Conservation (phyloP, 2,329 filamentous ascomycete species). For the Claviceps cyperi region DNA sequence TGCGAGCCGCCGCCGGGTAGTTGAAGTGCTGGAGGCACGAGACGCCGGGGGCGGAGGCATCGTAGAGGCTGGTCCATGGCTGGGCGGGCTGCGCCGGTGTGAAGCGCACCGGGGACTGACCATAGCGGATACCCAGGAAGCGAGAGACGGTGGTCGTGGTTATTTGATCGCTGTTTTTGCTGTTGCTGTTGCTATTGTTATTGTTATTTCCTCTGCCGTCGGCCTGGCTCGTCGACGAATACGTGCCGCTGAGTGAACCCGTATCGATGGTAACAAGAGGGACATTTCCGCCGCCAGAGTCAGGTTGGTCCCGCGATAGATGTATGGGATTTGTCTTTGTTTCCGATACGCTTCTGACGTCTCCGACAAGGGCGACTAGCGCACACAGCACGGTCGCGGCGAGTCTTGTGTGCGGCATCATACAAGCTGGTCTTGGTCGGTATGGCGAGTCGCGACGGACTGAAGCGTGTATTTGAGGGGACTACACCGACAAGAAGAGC, state of each 20-base stretch:
- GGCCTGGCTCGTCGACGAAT: background rate
- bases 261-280: background rate
- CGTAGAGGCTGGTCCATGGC: slow-evolving; percentile 10
- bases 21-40: slow-evolving; percentile 15
- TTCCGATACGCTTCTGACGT: background rate
- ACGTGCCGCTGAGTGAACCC: background rate
- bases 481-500: too few species aligned
- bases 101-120: slow-evolving; percentile 14
- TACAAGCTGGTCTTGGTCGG: background rate
- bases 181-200: too few species aligned
- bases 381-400: background rate
- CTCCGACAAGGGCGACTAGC: background rate
- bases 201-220: background rate
- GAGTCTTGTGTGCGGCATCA: background rate
- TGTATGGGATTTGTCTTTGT: background rate
- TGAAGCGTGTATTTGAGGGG: background rate
- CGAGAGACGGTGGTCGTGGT: background rate
- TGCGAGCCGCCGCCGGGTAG: slow-evolving; percentile 8
- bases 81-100: slow-evolving; percentile 8
- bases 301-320: too few species aligned
- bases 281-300: too few species aligned
- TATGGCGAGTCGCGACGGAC: background rate
- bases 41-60: slow-evolving; percentile 12
- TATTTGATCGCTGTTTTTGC: too few species aligned
- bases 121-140: slow-evolving; percentile 20